These are phyloP conservation scores for Pyrus pyrifolia DNA, from an alignment of 306 rosid species.

Conservation along the genomic window DNA sequence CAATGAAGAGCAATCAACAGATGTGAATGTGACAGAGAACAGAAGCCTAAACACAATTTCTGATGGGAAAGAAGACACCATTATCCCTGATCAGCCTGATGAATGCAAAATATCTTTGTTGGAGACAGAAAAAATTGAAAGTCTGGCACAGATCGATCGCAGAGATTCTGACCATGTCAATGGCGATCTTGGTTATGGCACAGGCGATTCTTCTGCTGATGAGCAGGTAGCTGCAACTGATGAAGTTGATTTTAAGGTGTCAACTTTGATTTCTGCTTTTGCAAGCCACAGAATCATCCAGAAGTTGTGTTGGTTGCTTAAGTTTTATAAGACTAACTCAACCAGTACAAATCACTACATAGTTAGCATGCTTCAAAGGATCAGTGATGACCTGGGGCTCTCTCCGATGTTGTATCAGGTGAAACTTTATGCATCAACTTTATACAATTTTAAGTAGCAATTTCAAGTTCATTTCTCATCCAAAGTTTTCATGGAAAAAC, in stretches of 20 bases:
- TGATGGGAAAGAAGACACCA: constrained; percentile 24
- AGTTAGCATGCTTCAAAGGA: constrained; percentile 58
- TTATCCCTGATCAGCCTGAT: constrained; percentile 16
- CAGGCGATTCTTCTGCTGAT: constrained; percentile 58
- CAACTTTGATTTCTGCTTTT: constrained; percentile 66
- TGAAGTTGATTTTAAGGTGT: constrained; percentile 87
- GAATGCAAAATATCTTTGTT: constrained; percentile 18
- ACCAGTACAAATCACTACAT: constrained; percentile 68
- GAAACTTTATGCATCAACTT: constrained; percentile 18
- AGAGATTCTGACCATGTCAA: constrained; percentile 31
- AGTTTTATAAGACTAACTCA: constrained; percentile 87
- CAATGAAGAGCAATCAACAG: constrained; percentile 29
- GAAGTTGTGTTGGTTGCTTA: constrained; percentile 87
- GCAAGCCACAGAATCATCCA: constrained; percentile 69
- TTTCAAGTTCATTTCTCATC: constrained; percentile 14
- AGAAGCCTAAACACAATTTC: constrained; percentile 28
- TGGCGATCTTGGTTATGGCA: constrained; percentile 34
- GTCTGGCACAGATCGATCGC: constrained; percentile 22
- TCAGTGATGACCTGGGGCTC: constrained; percentile 74
- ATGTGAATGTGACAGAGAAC: constrained; percentile 26
- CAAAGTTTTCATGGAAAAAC: background rate
- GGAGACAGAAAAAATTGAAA: constrained; percentile 22
- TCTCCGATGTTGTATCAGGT: constrained; percentile 97
- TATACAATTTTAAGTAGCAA: background rate
- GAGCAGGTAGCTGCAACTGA: constrained; percentile 49